Base-by-base conservation (phyloP, 768 basidiomycete genomes). In the Tylopilus cervinicoccineus region DNA sequence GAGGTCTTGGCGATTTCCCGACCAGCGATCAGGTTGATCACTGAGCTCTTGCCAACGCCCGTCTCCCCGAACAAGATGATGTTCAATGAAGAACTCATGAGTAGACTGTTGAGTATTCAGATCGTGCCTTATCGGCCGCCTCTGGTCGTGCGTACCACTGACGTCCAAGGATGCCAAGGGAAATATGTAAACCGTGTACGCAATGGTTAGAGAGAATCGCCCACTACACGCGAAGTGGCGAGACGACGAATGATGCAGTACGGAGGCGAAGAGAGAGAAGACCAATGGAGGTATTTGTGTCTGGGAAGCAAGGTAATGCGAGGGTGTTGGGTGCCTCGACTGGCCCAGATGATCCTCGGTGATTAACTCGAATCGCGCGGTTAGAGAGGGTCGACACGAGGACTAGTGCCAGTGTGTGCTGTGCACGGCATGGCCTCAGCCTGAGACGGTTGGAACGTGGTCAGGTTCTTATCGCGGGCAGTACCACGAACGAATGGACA, bases 21-120 rank as follows among this genome's bases (percentile, higher is more conserved):
- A 20, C 67, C 66, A 33, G 65, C 60, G 46, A 69, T 60, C 54
- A 66, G 48, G 46, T 66, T 66, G 52, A 68, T 67, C 51, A 66
- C 59, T 9, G 65, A 66, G 50, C 67, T 66, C 55, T 66, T 66
- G n/a, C 65, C 65, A 2, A 64, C 53, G 14, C 75, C 75, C 0
- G 70, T 68, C 54, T 75, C 74, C 7, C 76, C 76, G 46, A 76
- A 76, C 2, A 76, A 33, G 34, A 76, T 63, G 45, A 75, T 60
- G 49, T 76, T 76, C 41, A 64, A 41, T 31, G 56, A 52, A 26
- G 54, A 29, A 33, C 46, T 43, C 59, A 63, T 61, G 54, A 13
- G 19, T 43, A 38, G 19, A 46, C 59, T 60, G 42, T 50, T 28
- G 16, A 26, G 11, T 13, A 23, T 20, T 60, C n/a, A 60, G 60